A percentile compares a stretch with the other conserved stretches of the same genome.
phyloP scores from a whole-genome alignment of 257 asterid genomes.

The Solanum bukasovii region DNA sequence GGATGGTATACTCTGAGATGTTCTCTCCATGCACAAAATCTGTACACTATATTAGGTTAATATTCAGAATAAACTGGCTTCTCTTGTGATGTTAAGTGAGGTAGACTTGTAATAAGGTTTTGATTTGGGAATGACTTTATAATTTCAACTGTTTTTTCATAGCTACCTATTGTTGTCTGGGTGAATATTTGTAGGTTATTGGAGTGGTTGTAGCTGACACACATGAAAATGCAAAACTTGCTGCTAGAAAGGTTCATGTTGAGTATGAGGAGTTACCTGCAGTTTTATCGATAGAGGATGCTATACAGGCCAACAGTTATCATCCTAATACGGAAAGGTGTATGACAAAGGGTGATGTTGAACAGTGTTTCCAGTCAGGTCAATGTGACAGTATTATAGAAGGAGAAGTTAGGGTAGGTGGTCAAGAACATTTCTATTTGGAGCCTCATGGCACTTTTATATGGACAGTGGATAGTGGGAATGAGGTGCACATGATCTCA shows the following conservation, averaged over 20 bases:
- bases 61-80: background rate
- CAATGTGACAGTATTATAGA: slow-evolving; percentile 79
- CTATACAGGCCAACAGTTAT: slow-evolving; percentile 60
- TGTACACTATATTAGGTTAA: background rate
- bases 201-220: slow-evolving; percentile 97
- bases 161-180: background rate
- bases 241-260: slow-evolving; percentile 74
- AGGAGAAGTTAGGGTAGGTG: slow-evolving; percentile 83
- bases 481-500: slow-evolving; percentile 93
- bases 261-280: slow-evolving; percentile 83
- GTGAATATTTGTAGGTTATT: slow-evolving; percentile 45
- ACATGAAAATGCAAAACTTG: slow-evolving; percentile 81
- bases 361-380: slow-evolving; percentile 50
- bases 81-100: background rate
- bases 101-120: background rate
- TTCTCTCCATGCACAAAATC: background rate
- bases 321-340: slow-evolving; percentile 65
- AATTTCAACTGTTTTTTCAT: background rate
- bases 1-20: background rate
- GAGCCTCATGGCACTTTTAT: slow-evolving; percentile 80
- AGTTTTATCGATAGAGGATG: slow-evolving; percentile 74
- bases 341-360: slow-evolving; percentile 61
- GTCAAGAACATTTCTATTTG: slow-evolving; percentile 97
- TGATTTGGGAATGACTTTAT: background rate
- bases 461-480: slow-evolving; percentile 89